Evolutionary conservation across 306 rosid species (phyloP).

Genomic region (Quercus engelmannii): DNA sequence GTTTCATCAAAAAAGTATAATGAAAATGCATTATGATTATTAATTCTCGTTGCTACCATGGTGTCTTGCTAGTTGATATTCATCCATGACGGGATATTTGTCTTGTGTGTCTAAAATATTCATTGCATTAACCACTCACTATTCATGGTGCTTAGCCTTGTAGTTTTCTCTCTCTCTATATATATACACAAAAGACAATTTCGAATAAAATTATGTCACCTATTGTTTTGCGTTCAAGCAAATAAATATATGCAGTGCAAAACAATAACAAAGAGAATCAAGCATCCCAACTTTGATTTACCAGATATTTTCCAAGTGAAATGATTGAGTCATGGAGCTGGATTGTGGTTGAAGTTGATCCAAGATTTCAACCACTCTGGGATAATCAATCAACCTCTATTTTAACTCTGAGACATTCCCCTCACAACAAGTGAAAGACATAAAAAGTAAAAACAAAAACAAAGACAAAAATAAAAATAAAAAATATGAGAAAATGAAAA

Average conservation of each 20-base stretch:
- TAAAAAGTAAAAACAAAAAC: no score
- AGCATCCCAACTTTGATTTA: background rate
- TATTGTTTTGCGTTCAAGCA: background rate
- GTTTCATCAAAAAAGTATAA: background rate
- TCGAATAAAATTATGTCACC: no score
- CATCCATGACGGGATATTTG: constrained; percentile 26
- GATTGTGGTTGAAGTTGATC: constrained; percentile 5
- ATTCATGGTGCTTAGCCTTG: constrained; percentile 11
- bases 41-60: background rate
- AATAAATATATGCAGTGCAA: background rate
- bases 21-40: background rate
- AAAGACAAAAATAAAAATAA: no score
- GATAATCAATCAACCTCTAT: background rate
- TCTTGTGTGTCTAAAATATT: constrained; percentile 24
- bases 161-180: background rate
- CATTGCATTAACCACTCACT: background rate
- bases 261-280: constrained; percentile 14
- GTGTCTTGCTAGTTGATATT: constrained; percentile 3
- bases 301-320: background rate
- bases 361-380: background rate
- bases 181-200: no score
- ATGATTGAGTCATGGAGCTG: constrained; percentile 20
- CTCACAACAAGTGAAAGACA: background rate
- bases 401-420: background rate
- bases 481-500: no score